Percentiles rank a stretch among this genome's conserved stretches.
Evolutionary conservation across 192 early-diverging fungal genomes (phyloP).

Genomic region (Spinellus fusiger): DNA sequence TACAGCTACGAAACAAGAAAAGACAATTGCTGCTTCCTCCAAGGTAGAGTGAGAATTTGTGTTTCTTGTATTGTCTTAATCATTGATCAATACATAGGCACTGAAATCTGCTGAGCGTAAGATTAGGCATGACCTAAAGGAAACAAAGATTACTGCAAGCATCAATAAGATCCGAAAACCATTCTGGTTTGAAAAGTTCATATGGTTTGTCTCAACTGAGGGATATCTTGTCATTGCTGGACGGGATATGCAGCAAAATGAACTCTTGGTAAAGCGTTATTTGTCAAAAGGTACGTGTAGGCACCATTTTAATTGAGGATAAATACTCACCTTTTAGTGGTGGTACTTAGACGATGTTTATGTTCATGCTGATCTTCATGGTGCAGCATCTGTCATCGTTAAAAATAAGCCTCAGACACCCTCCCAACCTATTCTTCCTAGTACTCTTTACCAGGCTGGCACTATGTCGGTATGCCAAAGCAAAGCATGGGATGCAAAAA

Average conservation of each 20-base stretch:
- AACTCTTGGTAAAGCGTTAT: conserved; percentile 77
- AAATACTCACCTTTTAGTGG: too few species aligned
- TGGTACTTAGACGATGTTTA: conserved; percentile 75
- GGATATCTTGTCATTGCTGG: conserved; percentile 92
- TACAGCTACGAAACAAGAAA: conserved; percentile 83
- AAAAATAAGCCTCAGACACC: conserved; percentile 61
- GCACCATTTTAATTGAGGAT: too few species aligned
- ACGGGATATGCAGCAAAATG: conserved; percentile 89
- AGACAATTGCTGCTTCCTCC: conserved; percentile 76
- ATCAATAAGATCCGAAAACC: conserved; percentile 87
- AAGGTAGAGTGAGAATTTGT: conserved; percentile 38
- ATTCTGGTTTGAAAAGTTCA: conserved; percentile 98
- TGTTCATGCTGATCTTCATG: conserved; percentile 91
- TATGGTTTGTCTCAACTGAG: conserved; percentile 92
- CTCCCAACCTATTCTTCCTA: conserved; percentile 69
- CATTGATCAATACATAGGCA: conserved; percentile 43
- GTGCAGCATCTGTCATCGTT: conserved; percentile 84
- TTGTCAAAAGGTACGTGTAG: conserved; percentile 38
- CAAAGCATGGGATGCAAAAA: conserved; percentile 96
- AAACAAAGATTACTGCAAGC: conserved; percentile 64
- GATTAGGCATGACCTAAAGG: conserved; percentile 74
- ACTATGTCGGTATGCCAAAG: conserved; percentile 93
- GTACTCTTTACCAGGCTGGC: conserved; percentile 90
- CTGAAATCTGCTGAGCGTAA: conserved; percentile 89
- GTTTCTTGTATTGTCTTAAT: conserved; percentile 3